Conservation (phyloP, 2,329 filamentous ascomycete species). For the Didymella lethalis region DNA sequence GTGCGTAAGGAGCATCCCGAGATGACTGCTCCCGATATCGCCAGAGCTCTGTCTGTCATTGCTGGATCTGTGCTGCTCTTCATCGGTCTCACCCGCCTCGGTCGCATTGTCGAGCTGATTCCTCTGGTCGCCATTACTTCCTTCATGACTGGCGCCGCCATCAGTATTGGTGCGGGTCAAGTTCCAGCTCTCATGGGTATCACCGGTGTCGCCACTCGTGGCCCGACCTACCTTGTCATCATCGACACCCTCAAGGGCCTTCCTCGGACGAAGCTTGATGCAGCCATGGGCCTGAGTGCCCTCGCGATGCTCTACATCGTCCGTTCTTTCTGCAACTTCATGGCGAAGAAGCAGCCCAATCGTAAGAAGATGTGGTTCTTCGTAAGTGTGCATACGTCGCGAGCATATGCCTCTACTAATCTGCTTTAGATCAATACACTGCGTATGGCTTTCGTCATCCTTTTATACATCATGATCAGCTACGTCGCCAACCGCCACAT, state of each 20-base stretch:
- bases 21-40: slow-evolving; percentile 63
- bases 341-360: slow-evolving; percentile 73
- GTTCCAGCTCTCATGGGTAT: slow-evolving; percentile 84
- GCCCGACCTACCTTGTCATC: slow-evolving; percentile 80
- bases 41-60: slow-evolving; percentile 80
- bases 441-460: slow-evolving; percentile 87
- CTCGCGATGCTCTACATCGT: slow-evolving; percentile 76
- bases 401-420: slow-evolving; percentile 1
- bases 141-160: slow-evolving; percentile 96
- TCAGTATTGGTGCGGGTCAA: slow-evolving; percentile 88
- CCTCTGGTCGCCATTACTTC: slow-evolving; percentile 88
- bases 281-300: slow-evolving; percentile 85
- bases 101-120: slow-evolving; percentile 94
- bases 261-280: slow-evolving; percentile 73
- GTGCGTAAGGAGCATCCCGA: slow-evolving; percentile 60
- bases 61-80: slow-evolving; percentile 79
- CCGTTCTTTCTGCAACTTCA: slow-evolving; percentile 68
- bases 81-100: slow-evolving; percentile 80
- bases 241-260: slow-evolving; percentile 84
- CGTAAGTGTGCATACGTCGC: slow-evolving; percentile 31
- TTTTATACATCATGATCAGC: slow-evolving; percentile 91
- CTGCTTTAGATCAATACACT: slow-evolving; percentile 70
- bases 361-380: slow-evolving; percentile 89
- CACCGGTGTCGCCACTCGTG: slow-evolving; percentile 75
- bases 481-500: slow-evolving; percentile 75